Evolutionary conservation across 805 yeast species (phyloP).

Genomic region (Saccharomycopsis schoenii): DNA sequence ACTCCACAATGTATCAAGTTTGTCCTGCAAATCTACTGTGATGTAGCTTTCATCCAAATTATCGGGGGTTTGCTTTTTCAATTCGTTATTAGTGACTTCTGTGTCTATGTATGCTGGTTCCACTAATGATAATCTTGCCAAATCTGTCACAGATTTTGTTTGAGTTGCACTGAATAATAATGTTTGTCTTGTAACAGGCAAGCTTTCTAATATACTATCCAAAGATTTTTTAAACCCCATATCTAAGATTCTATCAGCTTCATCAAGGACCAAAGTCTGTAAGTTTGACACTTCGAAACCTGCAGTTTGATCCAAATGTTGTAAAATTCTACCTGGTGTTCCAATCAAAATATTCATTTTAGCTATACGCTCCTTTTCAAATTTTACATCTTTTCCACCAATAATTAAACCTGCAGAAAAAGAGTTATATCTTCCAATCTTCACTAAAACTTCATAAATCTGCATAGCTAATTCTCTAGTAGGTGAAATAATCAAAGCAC

Average conservation of each 20-base stretch:
- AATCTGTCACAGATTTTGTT: slow-evolving; percentile 68
- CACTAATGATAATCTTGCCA: slow-evolving; percentile 68
- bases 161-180: slow-evolving; percentile 83
- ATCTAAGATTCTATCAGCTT: slow-evolving; percentile 86
- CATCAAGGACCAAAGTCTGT: slow-evolving; percentile 76
- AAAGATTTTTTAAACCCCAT: slow-evolving; percentile 85
- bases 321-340: slow-evolving; percentile 85
- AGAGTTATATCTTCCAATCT: slow-evolving; percentile 62
- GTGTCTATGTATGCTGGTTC: slow-evolving; percentile 53
- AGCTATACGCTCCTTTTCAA: slow-evolving; percentile 70
- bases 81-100: slow-evolving; percentile 25
- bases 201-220: slow-evolving; percentile 67
- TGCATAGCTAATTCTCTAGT: slow-evolving; percentile 89
- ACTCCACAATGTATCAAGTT: slow-evolving; percentile 77
- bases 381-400: slow-evolving; percentile 84
- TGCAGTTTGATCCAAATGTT: slow-evolving; percentile 83
- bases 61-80: slow-evolving; percentile 54
- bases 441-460: slow-evolving; percentile 77
- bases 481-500: slow-evolving; percentile 84
- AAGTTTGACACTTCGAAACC: slow-evolving; percentile 67
- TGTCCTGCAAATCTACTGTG: slow-evolving; percentile 62
- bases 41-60: slow-evolving; percentile 77
- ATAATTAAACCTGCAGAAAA: slow-evolving; percentile 87
- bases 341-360: slow-evolving; percentile 77
- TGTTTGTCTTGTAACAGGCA: slow-evolving; percentile 78